Base-by-base conservation (phyloP, 2,329 filamentous ascomycete genomes). In the Basipetospora sp. region DNA sequence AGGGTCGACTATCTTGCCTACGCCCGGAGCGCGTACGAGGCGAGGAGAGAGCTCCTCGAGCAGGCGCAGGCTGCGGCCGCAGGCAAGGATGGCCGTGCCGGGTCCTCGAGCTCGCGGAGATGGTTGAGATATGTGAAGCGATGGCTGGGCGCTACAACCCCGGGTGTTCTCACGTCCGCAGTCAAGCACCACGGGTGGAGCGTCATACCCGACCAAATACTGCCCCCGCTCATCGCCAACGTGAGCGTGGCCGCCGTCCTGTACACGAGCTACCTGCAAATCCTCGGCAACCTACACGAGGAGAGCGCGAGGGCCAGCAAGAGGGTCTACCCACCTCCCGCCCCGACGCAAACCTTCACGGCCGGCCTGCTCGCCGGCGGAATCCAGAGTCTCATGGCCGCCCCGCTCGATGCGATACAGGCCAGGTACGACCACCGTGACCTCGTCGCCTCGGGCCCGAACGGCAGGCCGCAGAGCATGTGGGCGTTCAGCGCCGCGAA, bases 1-100 rank as follows among this genome's bases (percentile, higher is more conserved):
- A 67, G 87, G 41, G 85, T 94, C 45, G 87, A 94, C 63, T 94
- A 86, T 47, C 64, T 75, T 14, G 69, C 69, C 2, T 75, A 73
- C 43, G 71, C 70, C 3, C 62, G 71, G 19, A 63, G 54, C 13
- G 51, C 74, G 3, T 67, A 72, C 43, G 56, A 69, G 44, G 59
- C 64, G 26, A 63, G 65, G 41, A 56, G 54, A 2, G 48, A 57
- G 36, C 41, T 53, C 16, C 47, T 65, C 31, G 47, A 55, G 31
- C 52, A 52, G 41, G 15, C 36, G 9, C 11, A 16, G 6, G 58
- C 57, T 19, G 55, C 54, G 3, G 52, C 46, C 13, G 56, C 62
- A 35, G 43, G 46, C n/a, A 48, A 49, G 3, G 48, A 16, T 18
- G n/a, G 14, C 15, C n/a, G 25, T 10, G 15, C 6, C 54, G 3